phyloP scores from a whole-genome alignment of 257 asterid species.

The Ajuga chamaepitys region DNA sequence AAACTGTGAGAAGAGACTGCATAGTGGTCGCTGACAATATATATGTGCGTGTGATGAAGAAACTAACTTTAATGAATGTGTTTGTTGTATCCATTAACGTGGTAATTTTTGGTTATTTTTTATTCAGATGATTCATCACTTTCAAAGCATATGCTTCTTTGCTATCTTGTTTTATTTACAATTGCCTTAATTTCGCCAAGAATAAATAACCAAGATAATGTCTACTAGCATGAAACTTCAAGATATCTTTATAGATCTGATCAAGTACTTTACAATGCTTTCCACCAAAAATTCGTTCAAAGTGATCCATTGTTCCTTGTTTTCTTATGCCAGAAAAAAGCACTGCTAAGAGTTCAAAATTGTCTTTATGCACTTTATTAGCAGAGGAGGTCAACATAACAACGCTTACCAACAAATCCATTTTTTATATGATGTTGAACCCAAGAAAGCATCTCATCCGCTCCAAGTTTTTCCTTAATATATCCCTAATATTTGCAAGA shows the following conservation, averaged over 20 bases:
- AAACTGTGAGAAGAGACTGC: no score
- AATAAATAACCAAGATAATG: neutral
- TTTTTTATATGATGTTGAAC: constrained; percentile 38
- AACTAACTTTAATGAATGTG: no score
- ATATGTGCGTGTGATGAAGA: no score
- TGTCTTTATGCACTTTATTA: no score
- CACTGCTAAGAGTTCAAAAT: no score
- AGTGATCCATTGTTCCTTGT: constrained; percentile 1
- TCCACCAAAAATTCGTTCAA: neutral
- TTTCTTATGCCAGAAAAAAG: neutral
- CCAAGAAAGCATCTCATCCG: constrained; percentile 64
- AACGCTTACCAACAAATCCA: constrained; percentile 67
- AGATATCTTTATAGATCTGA: neutral
- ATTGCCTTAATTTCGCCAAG: neutral
- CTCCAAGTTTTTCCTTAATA: constrained; percentile 63
- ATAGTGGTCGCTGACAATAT: no score
- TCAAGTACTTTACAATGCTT: neutral
- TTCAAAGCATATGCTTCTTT: neutral
- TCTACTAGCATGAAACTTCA: neutral
- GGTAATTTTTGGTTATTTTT: neutral
- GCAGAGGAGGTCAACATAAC: no score
- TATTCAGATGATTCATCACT: neutral
- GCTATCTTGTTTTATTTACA: neutral
- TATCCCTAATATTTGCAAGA: constrained; percentile 24
- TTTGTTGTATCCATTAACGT: no score